Percentiles rank a stretch among this genome's conserved stretches.
Evolutionary conservation across 225 moss, liverwort and hornwort species (phyloP).

Genomic region (Pleurozium schreberi): DNA sequence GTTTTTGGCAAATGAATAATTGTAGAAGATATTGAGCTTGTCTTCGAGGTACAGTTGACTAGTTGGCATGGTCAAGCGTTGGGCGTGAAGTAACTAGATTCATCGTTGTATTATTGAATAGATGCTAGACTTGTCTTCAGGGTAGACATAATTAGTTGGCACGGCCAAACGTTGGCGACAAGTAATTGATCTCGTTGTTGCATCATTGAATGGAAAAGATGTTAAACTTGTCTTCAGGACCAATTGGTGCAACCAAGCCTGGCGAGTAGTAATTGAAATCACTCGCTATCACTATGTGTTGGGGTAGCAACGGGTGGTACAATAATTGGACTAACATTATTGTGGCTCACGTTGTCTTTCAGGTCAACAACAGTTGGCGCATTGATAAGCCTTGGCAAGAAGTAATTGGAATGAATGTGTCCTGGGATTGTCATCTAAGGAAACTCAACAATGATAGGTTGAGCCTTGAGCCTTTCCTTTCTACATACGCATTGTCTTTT

Average conservation of each 20-base stretch:
- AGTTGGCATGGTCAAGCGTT: neutral
- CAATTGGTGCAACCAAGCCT: neutral
- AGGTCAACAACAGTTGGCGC: accelerated
- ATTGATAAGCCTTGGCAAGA: too few relatives aligned
- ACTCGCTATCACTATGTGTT: neutral
- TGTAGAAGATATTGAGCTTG: neutral
- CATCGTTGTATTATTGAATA: neutral
- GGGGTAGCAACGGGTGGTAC: accelerated
- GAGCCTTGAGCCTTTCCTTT: accelerated
- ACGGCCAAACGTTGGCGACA: neutral
- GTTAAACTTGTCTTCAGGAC: too few relatives aligned
- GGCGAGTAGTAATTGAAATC: neutral
- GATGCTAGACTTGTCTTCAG: neutral
- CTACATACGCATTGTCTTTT: neutral
- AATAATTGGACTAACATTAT: neutral
- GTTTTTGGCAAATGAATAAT: neutral
- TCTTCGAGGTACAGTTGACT: neutral
- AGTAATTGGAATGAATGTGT: neutral
- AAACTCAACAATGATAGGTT: accelerated
- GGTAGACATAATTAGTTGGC: neutral
- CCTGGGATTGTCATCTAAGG: accelerated
- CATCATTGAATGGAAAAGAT: too few relatives aligned
- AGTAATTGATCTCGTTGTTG: accelerated
- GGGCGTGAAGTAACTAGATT: neutral
- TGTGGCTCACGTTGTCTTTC: neutral